phyloP scores from a whole-genome alignment of 345 rosid species.

The Brassica napus region Da-Ae NC_063449.1:26184501-26185000 shows the following conservation, averaged over 20 bases:
- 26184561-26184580: too few species aligned
- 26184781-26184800: neutral
- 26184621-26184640: neutral
- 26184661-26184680: neutral
- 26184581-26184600: neutral
- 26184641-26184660: neutral
- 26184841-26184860: too few species aligned
- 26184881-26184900: too few species aligned
- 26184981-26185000: accelerated
- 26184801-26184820: too few species aligned
- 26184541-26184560: neutral
- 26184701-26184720: neutral
- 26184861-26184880: too few species aligned
- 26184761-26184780: neutral
- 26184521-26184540: neutral
- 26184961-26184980: too few species aligned
- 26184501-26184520: neutral
- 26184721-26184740: neutral
- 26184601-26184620: neutral
- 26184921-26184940: too few species aligned
- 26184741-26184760: neutral
- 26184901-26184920: too few species aligned
- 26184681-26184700: too few species aligned
- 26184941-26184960: too few species aligned
- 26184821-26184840: too few species aligned